A percentile compares a stretch with the other conserved stretches of the same genome.
phyloP scores from a whole-genome alignment of 2,329 filamentous ascomycete species.

The Mariannaea elegans region DNA sequence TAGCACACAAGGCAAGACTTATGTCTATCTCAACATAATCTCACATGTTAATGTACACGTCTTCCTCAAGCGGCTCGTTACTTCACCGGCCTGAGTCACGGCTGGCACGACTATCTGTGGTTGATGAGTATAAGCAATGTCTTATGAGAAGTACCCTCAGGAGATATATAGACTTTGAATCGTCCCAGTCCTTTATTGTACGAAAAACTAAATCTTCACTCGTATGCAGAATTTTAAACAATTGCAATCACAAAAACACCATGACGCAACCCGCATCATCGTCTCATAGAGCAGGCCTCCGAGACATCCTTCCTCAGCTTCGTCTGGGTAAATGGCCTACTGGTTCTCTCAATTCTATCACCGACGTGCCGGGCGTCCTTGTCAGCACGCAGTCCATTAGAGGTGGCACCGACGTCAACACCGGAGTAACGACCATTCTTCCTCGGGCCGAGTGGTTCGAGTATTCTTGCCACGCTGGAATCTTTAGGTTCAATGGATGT shows the following conservation, averaged over 20 bases:
- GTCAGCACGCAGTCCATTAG: slow-evolving; percentile 56
- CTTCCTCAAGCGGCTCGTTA: background rate
- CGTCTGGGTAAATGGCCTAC: slow-evolving; percentile 54
- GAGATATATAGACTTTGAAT: background rate
- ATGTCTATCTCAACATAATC: no score
- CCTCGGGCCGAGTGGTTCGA: slow-evolving; percentile 55
- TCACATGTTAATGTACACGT: no score
- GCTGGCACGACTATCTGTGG: background rate
- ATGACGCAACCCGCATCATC: background rate
- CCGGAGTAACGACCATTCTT: slow-evolving; percentile 59
- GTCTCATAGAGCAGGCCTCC: slow-evolving; percentile 40
- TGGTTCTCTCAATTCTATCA: slow-evolving; percentile 58
- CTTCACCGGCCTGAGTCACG: background rate
- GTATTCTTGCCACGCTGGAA: slow-evolving; percentile 56
- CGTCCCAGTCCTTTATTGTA: no score
- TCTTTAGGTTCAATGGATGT: slow-evolving; percentile 71
- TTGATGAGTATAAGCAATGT: background rate
- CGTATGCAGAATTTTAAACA: background rate
- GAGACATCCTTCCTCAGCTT: slow-evolving; percentile 55
- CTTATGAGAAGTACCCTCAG: no score
- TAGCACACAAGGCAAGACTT: background rate
- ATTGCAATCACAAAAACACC: background rate
- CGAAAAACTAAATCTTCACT: background rate
- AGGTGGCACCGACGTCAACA: slow-evolving; percentile 51
- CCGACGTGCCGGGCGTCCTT: slow-evolving; percentile 59